Evolutionary conservation across 306 rosid species (phyloP).

Genomic region (Casuarina equisetifolia): DNA sequence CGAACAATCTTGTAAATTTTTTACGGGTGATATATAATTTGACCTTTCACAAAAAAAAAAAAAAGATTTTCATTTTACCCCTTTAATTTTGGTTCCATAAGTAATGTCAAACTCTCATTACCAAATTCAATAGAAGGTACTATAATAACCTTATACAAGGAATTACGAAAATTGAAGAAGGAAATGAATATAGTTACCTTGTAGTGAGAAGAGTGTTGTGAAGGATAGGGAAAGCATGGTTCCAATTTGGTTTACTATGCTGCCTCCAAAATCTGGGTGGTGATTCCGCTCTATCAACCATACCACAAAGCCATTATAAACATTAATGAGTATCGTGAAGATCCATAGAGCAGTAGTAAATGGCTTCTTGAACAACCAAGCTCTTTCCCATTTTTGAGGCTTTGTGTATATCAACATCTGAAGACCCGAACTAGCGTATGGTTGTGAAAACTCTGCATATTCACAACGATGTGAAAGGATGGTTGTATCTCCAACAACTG

Average conservation of each 20-base stretch:
- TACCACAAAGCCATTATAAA: slow-evolving; percentile 8
- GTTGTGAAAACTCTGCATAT: neutral
- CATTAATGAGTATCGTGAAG: neutral
- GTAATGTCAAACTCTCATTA: too few relatives aligned
- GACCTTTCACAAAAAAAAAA: too few relatives aligned
- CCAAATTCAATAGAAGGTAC: too few relatives aligned
- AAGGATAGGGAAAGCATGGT: slow-evolving; percentile 15
- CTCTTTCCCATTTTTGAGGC: neutral
- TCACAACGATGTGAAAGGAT: neutral
- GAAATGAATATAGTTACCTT: neutral
- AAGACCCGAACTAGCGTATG: neutral
- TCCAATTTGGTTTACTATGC: neutral
- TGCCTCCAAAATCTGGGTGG: neutral
- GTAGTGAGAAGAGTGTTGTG: neutral
- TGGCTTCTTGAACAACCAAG: slow-evolving; percentile 9
- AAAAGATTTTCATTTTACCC: too few relatives aligned
- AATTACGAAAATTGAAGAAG: neutral
- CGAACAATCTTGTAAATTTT: too few relatives aligned
- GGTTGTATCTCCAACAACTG: slow-evolving; percentile 5
- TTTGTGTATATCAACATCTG: neutral
- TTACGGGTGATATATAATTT: too few relatives aligned
- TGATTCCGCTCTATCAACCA: neutral
- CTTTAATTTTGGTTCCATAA: too few relatives aligned
- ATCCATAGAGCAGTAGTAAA: neutral
- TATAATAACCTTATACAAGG: neutral